Percentiles rank a stretch among this genome's conserved stretches.
These are phyloP conservation scores for Neoboletus brunneissimus DNA, from an alignment of 768 basidiomycete genomes.

Conservation along the genomic window DNA sequence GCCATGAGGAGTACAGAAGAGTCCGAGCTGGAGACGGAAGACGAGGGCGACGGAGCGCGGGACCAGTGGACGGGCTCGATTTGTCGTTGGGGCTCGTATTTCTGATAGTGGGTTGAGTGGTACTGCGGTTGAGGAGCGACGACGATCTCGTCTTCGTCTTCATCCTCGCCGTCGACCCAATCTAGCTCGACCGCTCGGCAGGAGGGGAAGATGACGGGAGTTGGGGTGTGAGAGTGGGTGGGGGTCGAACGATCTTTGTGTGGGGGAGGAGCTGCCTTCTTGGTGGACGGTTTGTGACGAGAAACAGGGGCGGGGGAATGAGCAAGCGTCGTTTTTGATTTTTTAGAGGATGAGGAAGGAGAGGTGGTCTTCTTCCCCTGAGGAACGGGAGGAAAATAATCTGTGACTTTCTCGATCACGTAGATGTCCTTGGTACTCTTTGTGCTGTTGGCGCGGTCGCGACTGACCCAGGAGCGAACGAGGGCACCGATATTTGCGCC, in stretches of 20 bases:
- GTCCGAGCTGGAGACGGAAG: constrained; percentile 24
- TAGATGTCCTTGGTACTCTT: constrained; percentile 27
- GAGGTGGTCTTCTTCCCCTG: constrained; percentile 13
- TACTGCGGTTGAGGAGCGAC: constrained; percentile 23
- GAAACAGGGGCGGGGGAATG: constrained; percentile 10
- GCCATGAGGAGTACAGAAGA: constrained; percentile 34
- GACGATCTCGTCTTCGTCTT: constrained; percentile 16
- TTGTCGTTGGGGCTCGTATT: constrained; percentile 8
- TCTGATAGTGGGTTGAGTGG: constrained; percentile 13
- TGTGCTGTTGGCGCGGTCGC: constrained; percentile 23
- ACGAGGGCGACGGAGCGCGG: constrained; percentile 17
- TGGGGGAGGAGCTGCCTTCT: background rate
- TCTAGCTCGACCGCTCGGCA: constrained; percentile 29
- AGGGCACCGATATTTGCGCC: constrained; percentile 47
- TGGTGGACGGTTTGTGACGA: constrained; percentile 14
- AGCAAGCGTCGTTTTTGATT: constrained; percentile 13
- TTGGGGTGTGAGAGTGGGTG: constrained; percentile 28
- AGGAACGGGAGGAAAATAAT: constrained; percentile 28
- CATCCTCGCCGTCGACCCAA: constrained; percentile 28
- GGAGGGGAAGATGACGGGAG: constrained; percentile 33
- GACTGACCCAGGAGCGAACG: constrained; percentile 29
- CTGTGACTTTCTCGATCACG: constrained; percentile 30
- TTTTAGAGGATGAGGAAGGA: constrained; percentile 17
- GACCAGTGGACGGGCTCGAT: constrained; percentile 12
- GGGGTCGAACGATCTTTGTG: constrained; percentile 22